Conservation (phyloP, 306 rosid species). For the Erythrophleum fordii region DNA sequence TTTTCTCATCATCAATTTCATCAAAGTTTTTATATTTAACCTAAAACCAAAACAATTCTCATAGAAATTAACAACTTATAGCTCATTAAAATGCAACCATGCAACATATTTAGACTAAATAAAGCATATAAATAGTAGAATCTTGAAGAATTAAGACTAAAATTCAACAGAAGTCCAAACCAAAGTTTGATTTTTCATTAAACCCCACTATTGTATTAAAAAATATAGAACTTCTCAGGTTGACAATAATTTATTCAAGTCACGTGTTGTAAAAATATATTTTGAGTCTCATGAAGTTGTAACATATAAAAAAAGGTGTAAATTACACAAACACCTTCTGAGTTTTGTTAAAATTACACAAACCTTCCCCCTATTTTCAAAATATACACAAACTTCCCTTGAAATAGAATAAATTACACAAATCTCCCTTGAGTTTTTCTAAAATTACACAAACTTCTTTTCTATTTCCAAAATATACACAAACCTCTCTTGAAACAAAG, state of each 20-base stretch:
- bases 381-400: too few species aligned
- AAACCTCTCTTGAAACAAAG: too few species aligned
- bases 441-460: too few species aligned
- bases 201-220: background rate
- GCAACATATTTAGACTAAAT: slow-evolving; percentile 25
- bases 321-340: too few species aligned
- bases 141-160: slow-evolving; percentile 22
- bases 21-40: slow-evolving; percentile 84
- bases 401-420: too few species aligned
- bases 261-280: background rate
- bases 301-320: too few species aligned
- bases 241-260: slow-evolving; percentile 4
- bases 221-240: slow-evolving; percentile 7
- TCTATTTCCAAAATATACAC: too few species aligned
- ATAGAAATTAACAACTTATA: slow-evolving; percentile 33
- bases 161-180: slow-evolving; percentile 7
- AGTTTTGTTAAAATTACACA: too few species aligned
- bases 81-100: slow-evolving; percentile 15
- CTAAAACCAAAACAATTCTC: slow-evolving; percentile 55
- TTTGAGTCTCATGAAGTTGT: slow-evolving; percentile 13
- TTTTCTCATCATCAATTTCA: slow-evolving; percentile 78
- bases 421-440: too few species aligned
- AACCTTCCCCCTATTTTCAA: too few species aligned
- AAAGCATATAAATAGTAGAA: slow-evolving; percentile 17
- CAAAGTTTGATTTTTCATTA: slow-evolving; percentile 6